Evolutionary conservation across 2,329 filamentous ascomycete genomes (phyloP), one percentile per base, ranked within the genome.

Genomic region (Botrytis porri): DNA sequence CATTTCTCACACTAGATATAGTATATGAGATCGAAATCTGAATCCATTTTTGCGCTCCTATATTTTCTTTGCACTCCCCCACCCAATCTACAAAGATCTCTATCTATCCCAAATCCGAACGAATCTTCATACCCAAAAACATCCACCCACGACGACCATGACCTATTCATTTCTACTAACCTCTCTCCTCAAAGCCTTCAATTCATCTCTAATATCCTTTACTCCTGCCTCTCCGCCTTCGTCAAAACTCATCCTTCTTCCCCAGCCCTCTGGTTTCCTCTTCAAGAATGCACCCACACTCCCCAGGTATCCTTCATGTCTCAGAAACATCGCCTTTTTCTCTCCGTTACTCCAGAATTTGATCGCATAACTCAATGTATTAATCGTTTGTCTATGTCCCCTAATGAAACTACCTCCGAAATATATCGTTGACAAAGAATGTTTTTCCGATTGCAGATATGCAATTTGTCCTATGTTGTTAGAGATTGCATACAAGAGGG

Each of bases 401-500:
- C 96, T 91, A 80, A 99, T 98, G 81, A 98, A 99, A 10, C 93
- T 96, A 37, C 96, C 96, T 35, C 96, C 96, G 82, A 99, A 99
- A 84, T 99, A 99, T 75, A 99, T 98, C 80, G 95, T 90, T 75
- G 93, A 92, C 39, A 98, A 86, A 63, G 92, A 89, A 83, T 99
- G 95, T 80, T 97, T 96, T 81, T 98, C 95, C 9, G 94, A 96
- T 81, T 98, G 96, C n/a, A 99, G 86, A 82, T 96, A 98, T 61
- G 96, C 94, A 78, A 99, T 97, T 84, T 99, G 96, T 25, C 96
- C 96, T 76, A 98, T 98, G 83, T 98, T 98, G 85, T 98, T 98
- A 81, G 92, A 95, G 77, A 98, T 94, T 37, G 96, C 96, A 83
- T 97, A 99, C 0, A 99, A 88, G 29, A 99, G 86, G 64, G 94